Evolutionary conservation across 169 alveolate genomes (phyloP).

Genomic region (Plasmodium yoelii): DNA sequence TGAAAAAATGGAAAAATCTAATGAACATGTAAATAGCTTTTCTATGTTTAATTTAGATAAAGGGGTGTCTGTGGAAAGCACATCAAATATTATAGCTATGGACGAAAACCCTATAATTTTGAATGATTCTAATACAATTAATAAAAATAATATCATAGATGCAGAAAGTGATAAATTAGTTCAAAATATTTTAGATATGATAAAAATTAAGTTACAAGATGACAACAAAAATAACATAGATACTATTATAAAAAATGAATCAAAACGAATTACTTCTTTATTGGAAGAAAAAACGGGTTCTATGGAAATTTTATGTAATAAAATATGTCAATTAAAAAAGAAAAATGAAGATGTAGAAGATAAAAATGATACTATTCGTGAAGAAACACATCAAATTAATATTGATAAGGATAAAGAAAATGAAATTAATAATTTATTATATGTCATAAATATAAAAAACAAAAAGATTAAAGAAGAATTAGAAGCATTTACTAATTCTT

Average conservation of each 20-base stretch:
- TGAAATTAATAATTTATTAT: slow-evolving; percentile 21
- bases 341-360: not conserved
- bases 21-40: not conserved
- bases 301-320: slow-evolving; percentile 6
- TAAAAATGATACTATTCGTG: not conserved
- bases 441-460: slow-evolving; percentile 27
- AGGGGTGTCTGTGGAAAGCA: not conserved
- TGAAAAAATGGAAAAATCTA: not conserved
- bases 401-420: not conserved
- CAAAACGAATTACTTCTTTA: slow-evolving; percentile 2
- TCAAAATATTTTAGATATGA: slow-evolving; percentile 2
- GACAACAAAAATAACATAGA: not conserved
- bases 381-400: not conserved
- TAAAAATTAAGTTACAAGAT: not conserved
- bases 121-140: too few relatives aligned
- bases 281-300: slow-evolving; percentile 2
- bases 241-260: slow-evolving; percentile 7
- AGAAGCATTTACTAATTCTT: slow-evolving; percentile 18
- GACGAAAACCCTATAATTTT: too few relatives aligned
- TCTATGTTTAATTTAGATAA: not conserved
- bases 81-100: not conserved
- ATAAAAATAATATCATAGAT: too few relatives aligned
- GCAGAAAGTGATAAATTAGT: too few relatives aligned
- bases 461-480: slow-evolving; percentile 31
- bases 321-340: slow-evolving; percentile 1